Base-by-base conservation (phyloP, 2,329 filamentous ascomycete species). In the Epichloe glyceriae region DNA sequence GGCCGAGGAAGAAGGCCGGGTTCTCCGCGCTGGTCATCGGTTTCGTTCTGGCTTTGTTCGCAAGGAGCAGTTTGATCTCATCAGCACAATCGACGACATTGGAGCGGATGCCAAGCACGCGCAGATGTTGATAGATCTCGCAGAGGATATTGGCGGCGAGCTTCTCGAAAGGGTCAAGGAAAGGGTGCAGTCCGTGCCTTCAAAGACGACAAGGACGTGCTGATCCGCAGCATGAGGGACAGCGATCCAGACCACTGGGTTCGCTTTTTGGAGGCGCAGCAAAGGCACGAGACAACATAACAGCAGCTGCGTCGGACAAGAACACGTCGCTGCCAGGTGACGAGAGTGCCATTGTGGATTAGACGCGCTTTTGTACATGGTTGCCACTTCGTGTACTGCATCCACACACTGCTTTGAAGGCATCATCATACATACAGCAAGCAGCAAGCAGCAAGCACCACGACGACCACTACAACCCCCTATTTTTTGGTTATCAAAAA, bases 201-300 rank as follows among this genome's bases (percentile, higher is more conserved):
- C 56, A 73, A 78, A 58, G 77, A 82, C 60, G 65, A 82, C 55
- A 71, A 68, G 52, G 73, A 75, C 15, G 61, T 74, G 49, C 69
- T 82, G 19, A 62, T 75, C 40, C 67, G 69, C 53, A 60, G 65
- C 47, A 61, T 83, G 55, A 71, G 78, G 17, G 78, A 78, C 5
- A 74, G 76, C 30, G 86, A 88, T 55, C 80, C 82, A 0, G 78
- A 81, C 54, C 75, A 85, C 62, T 79, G 86, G 76, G 74, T 76
- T 47, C 67, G 68, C 7, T 79, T 89, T 60, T 73, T 76, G 22
- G 79, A 84, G 64, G 71, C 74, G 38, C 80, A 82, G 65, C 69
- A 77, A 59, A 80, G 65, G 75, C 78, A 5, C 68, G 72, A 51
- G 75, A 73, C 11, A 81, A 81, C 57, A 71, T 76, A 19, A 67